These are phyloP conservation scores for Beauveria australis DNA, from an alignment of 2,329 filamentous ascomycete genomes.

Conservation along the genomic window DNA sequence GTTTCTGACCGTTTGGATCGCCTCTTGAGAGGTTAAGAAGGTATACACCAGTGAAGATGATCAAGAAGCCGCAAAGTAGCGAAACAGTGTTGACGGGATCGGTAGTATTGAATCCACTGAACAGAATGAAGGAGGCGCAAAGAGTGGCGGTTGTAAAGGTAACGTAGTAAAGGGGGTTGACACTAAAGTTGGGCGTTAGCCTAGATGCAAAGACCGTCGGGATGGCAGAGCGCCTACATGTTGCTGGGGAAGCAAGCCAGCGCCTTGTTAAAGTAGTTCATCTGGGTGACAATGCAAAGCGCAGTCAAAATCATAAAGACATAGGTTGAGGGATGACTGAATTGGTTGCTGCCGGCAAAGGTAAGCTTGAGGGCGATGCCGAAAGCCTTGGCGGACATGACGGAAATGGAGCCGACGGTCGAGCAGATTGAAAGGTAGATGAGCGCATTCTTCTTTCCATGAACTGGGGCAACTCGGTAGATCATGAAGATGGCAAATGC, in stretches of 20 bases:
- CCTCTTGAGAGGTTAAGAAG: constrained; percentile 89
- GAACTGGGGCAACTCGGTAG: constrained; percentile 79
- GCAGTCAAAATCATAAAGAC: constrained; percentile 90
- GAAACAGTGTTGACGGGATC: constrained; percentile 88
- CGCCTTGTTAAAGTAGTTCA: constrained; percentile 99
- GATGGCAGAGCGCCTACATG: constrained; percentile 56
- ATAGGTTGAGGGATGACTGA: constrained; percentile 89
- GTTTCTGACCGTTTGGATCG: constrained; percentile 71
- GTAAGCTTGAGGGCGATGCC: constrained; percentile 96
- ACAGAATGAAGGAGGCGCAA: constrained; percentile 90
- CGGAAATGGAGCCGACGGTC: constrained; percentile 90
- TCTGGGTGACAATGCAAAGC: constrained; percentile 95
- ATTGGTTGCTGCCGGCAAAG: constrained; percentile 88
- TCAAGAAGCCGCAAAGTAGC: constrained; percentile 82
- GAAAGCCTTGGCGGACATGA: constrained; percentile 99
- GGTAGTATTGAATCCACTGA: constrained; percentile 91
- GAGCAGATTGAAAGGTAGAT: constrained; percentile 98
- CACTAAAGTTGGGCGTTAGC: constrained; percentile 43
- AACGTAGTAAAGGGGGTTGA: constrained; percentile 95
- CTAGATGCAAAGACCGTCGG: constrained; percentile 23
- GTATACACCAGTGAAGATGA: constrained; percentile 93
- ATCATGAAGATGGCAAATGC: constrained; percentile 91
- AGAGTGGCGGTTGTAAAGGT: constrained; percentile 94
- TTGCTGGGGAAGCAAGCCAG: constrained; percentile 94
- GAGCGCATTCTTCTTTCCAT: constrained; percentile 92